Percentiles rank a stretch among this genome's conserved stretches.
Evolutionary conservation across 2,329 filamentous ascomycete genomes (phyloP).

Genomic region (Xylaria arbuscula): DNA sequence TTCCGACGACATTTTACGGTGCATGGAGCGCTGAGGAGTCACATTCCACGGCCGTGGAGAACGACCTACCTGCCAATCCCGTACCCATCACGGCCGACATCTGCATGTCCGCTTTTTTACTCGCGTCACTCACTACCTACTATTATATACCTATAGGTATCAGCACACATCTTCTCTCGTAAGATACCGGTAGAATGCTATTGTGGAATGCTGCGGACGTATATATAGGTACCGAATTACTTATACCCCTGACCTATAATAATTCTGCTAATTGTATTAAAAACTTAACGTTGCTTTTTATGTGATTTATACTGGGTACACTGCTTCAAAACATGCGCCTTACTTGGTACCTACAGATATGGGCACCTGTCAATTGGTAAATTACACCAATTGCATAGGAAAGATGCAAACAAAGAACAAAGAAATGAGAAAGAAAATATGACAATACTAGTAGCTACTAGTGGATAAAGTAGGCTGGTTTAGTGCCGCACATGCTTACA

Average conservation of each 20-base stretch:
- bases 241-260: not conserved
- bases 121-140: not conserved
- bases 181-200: no score
- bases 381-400: not conserved
- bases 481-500: constrained; percentile 22
- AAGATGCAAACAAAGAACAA: constrained; percentile 8
- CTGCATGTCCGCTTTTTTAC: constrained; percentile 3
- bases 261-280: not conserved
- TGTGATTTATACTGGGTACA: not conserved
- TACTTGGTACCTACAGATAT: not conserved
- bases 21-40: constrained; percentile 34
- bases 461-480: not conserved
- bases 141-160: not conserved
- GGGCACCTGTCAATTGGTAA: not conserved
- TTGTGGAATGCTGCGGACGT: no score
- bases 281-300: not conserved
- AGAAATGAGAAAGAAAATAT: not conserved
- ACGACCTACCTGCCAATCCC: constrained; percentile 21
- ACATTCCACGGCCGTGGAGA: constrained; percentile 37
- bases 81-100: constrained; percentile 21
- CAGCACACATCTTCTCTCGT: not conserved
- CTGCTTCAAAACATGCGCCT: not conserved
- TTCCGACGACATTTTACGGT: constrained; percentile 43
- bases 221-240: not conserved
- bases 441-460: not conserved